Percentiles rank a stretch among this genome's conserved stretches.
Evolutionary conservation across 495 filamentous ascomycete species (phyloP).

Genomic region (Penicillium pancosmium): DNA sequence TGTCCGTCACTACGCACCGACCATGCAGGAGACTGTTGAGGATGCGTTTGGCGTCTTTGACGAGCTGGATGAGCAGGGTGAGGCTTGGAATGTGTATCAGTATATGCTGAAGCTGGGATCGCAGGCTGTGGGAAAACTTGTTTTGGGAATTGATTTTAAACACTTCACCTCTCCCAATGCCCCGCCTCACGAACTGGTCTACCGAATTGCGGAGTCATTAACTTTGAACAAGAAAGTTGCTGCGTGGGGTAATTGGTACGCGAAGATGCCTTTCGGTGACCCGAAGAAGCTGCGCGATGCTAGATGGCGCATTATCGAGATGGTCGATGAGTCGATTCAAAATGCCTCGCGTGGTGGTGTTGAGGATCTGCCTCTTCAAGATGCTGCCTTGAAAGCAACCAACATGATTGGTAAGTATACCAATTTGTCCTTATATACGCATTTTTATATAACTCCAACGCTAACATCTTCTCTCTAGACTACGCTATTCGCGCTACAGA

Average conservation of each 20-base stretch:
- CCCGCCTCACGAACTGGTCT: constrained; percentile 39
- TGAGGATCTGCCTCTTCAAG: constrained; percentile 47
- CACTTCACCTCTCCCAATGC: constrained; percentile 49
- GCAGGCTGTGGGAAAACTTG: constrained; percentile 52
- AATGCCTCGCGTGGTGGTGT: constrained; percentile 28
- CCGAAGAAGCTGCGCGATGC: constrained; percentile 34
- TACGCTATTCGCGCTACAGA: constrained; percentile 50
- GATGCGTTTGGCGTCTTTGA: constrained; percentile 53
- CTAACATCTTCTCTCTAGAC: constrained; percentile 25
- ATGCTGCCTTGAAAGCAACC: constrained; percentile 50
- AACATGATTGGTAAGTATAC: constrained; percentile 37
- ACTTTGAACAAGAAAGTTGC: constrained; percentile 54
- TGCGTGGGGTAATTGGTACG: constrained; percentile 48
- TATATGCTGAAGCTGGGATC: constrained; percentile 60
- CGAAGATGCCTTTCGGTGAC: constrained; percentile 54
- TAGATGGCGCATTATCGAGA: constrained; percentile 23
- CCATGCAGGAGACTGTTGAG: constrained; percentile 50
- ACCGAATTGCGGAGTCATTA: constrained; percentile 39
- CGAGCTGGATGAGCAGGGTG: constrained; percentile 44
- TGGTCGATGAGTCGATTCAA: constrained; percentile 38
- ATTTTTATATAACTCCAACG: too few relatives aligned
- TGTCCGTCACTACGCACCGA: constrained; percentile 54
- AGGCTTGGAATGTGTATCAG: constrained; percentile 58
- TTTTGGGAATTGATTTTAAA: constrained; percentile 51
- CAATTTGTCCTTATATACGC: background rate